These are phyloP conservation scores for Sporothrix dimorphospora DNA, from an alignment of 2,329 filamentous ascomycete genomes.

Conservation along the genomic window DNA sequence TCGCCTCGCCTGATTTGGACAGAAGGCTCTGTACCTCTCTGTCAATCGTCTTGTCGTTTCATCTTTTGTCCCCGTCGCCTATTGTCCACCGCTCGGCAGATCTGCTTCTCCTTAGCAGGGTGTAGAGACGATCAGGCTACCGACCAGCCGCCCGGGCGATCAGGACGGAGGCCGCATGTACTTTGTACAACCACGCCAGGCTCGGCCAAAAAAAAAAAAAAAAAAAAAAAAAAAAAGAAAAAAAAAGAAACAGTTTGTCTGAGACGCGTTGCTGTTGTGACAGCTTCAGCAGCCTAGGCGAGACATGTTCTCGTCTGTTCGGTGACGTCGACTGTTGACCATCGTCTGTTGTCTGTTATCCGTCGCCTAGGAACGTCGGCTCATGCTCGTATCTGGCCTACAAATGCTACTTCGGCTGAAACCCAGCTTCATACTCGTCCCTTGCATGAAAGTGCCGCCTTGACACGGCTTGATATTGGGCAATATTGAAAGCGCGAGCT, in stretches of 20 bases:
- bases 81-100: neutral
- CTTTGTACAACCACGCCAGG: neutral
- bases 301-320: neutral
- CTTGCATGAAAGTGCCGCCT: constrained; percentile 22
- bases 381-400: neutral
- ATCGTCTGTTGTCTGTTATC: neutral
- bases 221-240: too few relatives aligned
- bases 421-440: neutral
- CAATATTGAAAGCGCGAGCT: neutral
- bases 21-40: neutral
- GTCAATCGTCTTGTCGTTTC: neutral
- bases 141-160: neutral
- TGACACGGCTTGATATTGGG: constrained; percentile 17
- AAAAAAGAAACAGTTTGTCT: too few relatives aligned
- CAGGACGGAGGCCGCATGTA: neutral
- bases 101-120: neutral
- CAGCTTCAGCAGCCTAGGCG: neutral
- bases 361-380: neutral
- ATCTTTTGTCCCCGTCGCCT: neutral
- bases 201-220: too few relatives aligned
- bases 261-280: constrained; percentile 4
- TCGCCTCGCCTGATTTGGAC: neutral
- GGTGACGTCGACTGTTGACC: neutral
- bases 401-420: neutral
- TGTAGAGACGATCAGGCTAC: neutral